phyloP scores from a whole-genome alignment of 2,329 filamentous ascomycete species.

The Beauveria sp. region DNA sequence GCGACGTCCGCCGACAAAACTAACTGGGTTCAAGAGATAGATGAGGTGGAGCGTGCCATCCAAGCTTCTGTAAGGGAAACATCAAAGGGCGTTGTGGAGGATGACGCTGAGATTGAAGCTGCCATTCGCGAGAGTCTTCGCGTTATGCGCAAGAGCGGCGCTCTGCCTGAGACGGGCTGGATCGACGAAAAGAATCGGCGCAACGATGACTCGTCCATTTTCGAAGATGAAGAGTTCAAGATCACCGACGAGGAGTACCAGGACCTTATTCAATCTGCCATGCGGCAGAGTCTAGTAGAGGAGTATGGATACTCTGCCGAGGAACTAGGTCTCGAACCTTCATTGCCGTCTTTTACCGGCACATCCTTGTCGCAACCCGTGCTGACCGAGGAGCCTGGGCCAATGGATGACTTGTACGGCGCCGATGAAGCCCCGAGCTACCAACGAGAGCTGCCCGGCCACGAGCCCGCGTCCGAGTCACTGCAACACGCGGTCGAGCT shows the following conservation, averaged over 20 bases:
- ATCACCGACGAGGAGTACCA: slow-evolving; percentile 54
- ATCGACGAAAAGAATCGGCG: slow-evolving; percentile 15
- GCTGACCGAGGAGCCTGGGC: not conserved
- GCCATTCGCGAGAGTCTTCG: slow-evolving; percentile 66
- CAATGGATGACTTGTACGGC: slow-evolving; percentile 8
- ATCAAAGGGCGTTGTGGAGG: slow-evolving; percentile 58
- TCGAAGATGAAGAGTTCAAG: slow-evolving; percentile 33
- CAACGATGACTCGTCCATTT: slow-evolving; percentile 25
- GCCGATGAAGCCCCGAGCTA: slow-evolving; percentile 15
- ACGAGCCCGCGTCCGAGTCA: slow-evolving; percentile 12
- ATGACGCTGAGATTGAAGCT: slow-evolving; percentile 64
- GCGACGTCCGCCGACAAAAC: not conserved
- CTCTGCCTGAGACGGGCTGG: slow-evolving; percentile 9
- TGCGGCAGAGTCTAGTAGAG: slow-evolving; percentile 40
- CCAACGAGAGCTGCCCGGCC: not conserved
- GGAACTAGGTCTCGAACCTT: slow-evolving; percentile 13
- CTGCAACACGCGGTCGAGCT: not conserved
- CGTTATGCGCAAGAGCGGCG: slow-evolving; percentile 36
- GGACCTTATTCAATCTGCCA: slow-evolving; percentile 46
- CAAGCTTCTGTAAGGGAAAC: slow-evolving; percentile 60
- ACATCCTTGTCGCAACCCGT: not conserved
- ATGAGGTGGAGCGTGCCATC: slow-evolving; percentile 66
- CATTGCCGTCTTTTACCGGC: not conserved
- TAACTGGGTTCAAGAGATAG: slow-evolving; percentile 24
- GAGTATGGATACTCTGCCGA: slow-evolving; percentile 12